These are phyloP conservation scores for Acorus calamus DNA, from an alignment of 106 monocot genomes.

Conservation along the genomic window DNA sequence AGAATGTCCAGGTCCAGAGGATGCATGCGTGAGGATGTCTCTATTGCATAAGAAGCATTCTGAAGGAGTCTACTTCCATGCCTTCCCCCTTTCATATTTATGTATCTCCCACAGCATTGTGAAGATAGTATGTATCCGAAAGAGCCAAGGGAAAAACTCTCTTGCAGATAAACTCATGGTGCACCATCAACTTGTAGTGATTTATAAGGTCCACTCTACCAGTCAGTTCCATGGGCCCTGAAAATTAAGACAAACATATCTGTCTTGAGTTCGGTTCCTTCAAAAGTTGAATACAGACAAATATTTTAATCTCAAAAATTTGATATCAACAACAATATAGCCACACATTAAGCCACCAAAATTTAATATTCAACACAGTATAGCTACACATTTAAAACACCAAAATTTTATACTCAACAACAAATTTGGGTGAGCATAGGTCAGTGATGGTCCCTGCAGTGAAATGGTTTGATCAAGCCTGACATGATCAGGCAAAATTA, in stretches of 20 bases:
- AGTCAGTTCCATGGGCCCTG: conserved; percentile 85
- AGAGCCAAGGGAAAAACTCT: conserved; percentile 60
- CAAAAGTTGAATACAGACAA: too few species aligned
- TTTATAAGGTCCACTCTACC: conserved; percentile 88
- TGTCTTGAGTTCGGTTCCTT: background rate
- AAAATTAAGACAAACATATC: conserved; percentile 6
- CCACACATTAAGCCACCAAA: too few species aligned
- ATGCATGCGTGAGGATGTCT: conserved; percentile 49
- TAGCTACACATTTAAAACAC: too few species aligned
- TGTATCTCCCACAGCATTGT: conserved; percentile 88
- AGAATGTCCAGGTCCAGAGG: conserved; percentile 74
- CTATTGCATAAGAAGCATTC: conserved; percentile 49
- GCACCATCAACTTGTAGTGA: conserved; percentile 71
- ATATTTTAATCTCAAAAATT: too few species aligned
- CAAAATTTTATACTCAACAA: too few species aligned
- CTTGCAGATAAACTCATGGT: conserved; percentile 94
- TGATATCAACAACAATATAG: too few species aligned
- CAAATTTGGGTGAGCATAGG: too few species aligned
- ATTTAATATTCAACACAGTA: too few species aligned
- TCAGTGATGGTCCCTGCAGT: too few species aligned
- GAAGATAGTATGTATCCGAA: conserved; percentile 91
- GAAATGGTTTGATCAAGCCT: too few species aligned
- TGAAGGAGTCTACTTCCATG: conserved; percentile 83
- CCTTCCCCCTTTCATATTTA: conserved; percentile 93
- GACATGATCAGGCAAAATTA: too few species aligned